These are phyloP conservation scores for Globisporangium orthogonon DNA, from an alignment of 352 stramenopile genomes.

Conservation along the genomic window DNA sequence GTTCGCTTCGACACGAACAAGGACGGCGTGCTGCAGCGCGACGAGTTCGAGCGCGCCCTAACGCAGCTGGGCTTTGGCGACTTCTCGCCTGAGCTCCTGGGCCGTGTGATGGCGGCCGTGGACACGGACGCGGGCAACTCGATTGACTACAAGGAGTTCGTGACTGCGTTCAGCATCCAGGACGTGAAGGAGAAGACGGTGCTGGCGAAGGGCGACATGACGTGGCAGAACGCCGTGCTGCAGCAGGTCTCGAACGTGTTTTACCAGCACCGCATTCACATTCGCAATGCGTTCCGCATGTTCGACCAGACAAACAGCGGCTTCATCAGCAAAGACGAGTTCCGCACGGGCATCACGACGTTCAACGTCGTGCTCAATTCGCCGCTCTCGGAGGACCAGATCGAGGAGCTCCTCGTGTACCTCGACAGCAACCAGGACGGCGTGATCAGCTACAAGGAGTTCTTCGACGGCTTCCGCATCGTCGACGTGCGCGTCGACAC, in stretches of 20 bases:
- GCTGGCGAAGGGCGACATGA: conserved; percentile 57
- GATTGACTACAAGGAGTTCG: conserved; percentile 92
- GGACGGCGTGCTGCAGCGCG: conserved; percentile 71
- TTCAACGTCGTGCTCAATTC: conserved; percentile 90
- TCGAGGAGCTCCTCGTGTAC: conserved; percentile 83
- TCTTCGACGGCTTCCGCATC: conserved; percentile 89
- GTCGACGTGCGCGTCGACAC: conserved; percentile 57
- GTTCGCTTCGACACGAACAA: conserved; percentile 80
- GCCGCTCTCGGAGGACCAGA: conserved; percentile 88
- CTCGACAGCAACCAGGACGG: conserved; percentile 89
- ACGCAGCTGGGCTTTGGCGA: conserved; percentile 48
- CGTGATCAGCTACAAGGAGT: conserved; percentile 92
- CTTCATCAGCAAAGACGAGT: conserved; percentile 79
- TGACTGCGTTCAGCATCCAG: conserved; percentile 84
- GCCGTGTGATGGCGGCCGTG: conserved; percentile 78
- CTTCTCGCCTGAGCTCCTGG: conserved; percentile 49
- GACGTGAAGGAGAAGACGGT: conserved; percentile 60
- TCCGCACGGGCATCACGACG: conserved; percentile 75
- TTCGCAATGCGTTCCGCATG: conserved; percentile 89
- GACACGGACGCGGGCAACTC: conserved; percentile 85
- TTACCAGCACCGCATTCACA: conserved; percentile 92
- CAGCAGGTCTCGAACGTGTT: conserved; percentile 93
- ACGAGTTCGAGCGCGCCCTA: conserved; percentile 74
- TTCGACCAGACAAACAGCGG: conserved; percentile 87
- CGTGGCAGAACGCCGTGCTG: conserved; percentile 90